These are phyloP conservation scores for Lasiodiplodia citricola DNA, from an alignment of 2,329 filamentous ascomycete genomes.

Conservation along the genomic window DNA sequence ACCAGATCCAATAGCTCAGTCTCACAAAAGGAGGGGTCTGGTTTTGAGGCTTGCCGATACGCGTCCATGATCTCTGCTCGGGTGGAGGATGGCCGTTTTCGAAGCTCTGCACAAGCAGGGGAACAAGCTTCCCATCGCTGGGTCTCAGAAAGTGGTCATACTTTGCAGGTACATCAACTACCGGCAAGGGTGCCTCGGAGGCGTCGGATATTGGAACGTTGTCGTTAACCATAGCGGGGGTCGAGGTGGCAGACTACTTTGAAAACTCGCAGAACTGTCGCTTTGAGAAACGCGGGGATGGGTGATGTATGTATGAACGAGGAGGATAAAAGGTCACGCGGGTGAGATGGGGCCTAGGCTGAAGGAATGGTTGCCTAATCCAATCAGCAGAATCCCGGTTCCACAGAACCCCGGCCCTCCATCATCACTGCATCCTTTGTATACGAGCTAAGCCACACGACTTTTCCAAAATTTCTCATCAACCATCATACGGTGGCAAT, in stretches of 20 bases:
- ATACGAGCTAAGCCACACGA: neutral
- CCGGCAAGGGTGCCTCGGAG: too few relatives aligned
- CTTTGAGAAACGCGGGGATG: neutral
- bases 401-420: neutral
- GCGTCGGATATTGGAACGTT: neutral
- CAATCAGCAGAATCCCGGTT: neutral
- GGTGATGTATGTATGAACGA: neutral
- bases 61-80: neutral
- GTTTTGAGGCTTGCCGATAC: neutral
- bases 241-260: neutral
- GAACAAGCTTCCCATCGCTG: neutral
- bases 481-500: too few relatives aligned
- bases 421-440: neutral
- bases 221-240: neutral
- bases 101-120: neutral
- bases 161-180: too few relatives aligned
- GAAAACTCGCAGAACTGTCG: neutral
- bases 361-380: neutral
- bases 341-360: neutral
- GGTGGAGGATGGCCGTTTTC: neutral
- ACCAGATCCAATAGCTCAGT: constrained; percentile 15
- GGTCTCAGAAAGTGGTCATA: neutral
- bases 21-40: neutral
- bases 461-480: neutral
- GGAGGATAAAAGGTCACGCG: neutral